These are phyloP conservation scores for Microstroma glucosiphilum DNA, from an alignment of 1,284 basidiomycete genomes.

Conservation along the genomic window DNA sequence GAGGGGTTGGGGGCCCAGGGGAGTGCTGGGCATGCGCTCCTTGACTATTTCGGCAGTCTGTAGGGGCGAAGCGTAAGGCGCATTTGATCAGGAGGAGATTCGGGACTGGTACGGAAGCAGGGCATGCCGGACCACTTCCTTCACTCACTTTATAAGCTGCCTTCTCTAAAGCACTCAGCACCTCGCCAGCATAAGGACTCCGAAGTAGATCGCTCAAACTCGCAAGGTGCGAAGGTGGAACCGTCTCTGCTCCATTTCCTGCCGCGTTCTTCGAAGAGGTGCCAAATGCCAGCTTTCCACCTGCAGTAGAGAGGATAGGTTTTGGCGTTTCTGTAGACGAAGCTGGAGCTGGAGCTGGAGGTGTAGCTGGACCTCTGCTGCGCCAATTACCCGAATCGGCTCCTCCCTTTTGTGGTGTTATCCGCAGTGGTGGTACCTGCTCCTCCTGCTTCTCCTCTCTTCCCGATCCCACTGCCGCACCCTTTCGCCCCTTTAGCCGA, in stretches of 20 bases:
- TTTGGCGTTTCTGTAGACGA: neutral
- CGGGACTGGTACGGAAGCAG: no score
- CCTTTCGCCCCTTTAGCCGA: neutral
- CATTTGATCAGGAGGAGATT: no score
- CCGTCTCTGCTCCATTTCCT: constrained; percentile 1
- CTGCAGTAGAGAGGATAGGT: neutral
- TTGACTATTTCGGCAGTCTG: constrained; percentile 58
- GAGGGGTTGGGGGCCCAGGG: neutral
- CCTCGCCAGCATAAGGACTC: constrained; percentile 26
- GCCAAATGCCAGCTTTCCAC: neutral
- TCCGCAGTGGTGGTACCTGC: neutral
- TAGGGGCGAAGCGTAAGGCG: no score
- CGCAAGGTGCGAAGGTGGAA: constrained; percentile 28
- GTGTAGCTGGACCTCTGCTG: neutral
- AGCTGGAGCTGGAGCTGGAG: neutral
- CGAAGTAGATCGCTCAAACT: constrained; percentile 27
- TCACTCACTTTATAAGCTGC: constrained; percentile 25
- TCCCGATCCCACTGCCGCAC: no score
- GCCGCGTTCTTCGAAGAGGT: neutral
- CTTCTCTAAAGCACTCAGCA: constrained; percentile 23
- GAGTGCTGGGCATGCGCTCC: constrained; percentile 69
- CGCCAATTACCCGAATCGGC: no score
- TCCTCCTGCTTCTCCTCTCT: constrained; percentile 6
- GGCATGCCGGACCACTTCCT: no score
- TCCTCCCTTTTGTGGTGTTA: no score